These are phyloP conservation scores for Stemphylium beticola DNA, from an alignment of 2,329 filamentous ascomycete genomes.

Conservation along the genomic window DNA sequence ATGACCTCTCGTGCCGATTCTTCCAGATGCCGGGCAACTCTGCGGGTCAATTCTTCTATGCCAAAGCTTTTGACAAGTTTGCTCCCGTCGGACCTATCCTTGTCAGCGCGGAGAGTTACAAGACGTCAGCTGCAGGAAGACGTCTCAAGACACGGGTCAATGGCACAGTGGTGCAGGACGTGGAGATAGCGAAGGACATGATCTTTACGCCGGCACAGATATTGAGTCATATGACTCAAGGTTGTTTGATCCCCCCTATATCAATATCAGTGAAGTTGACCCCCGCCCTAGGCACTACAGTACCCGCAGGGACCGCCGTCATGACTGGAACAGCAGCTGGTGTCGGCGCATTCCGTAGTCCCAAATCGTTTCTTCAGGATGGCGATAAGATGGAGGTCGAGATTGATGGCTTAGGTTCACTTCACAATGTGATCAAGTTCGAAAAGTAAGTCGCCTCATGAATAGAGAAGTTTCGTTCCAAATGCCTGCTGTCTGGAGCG, in stretches of 20 bases:
- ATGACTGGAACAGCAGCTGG: conserved; percentile 51
- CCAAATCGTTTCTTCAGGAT: conserved; percentile 15
- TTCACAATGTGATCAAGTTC: conserved; percentile 13
- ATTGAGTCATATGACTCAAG: conserved; percentile 45
- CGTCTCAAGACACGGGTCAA: conserved; percentile 12
- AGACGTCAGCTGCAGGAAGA: neutral
- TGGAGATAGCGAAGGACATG: conserved; percentile 5
- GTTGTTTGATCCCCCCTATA: neutral
- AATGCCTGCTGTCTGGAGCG: no score
- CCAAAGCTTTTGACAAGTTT: conserved; percentile 59
- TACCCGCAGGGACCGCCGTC: conserved; percentile 50
- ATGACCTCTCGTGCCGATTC: conserved; percentile 20
- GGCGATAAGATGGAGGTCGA: conserved; percentile 25
- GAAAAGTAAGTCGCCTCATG: neutral
- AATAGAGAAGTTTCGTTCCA: no score
- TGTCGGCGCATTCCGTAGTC: conserved; percentile 28
- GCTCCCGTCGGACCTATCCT: conserved; percentile 58
- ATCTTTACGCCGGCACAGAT: conserved; percentile 36
- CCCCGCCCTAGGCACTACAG: conserved; percentile 41
- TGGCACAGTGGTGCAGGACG: conserved; percentile 13
- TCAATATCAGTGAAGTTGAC: no score
- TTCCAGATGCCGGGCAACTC: conserved; percentile 46
- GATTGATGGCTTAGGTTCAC: conserved; percentile 14
- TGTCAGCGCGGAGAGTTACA: neutral
- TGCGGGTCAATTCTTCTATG: conserved; percentile 57